Evolutionary conservation across 2,329 filamentous ascomycete species (phyloP), one percentile per base, ranked within the genome.

Genomic region (Trichocomaceae sp.): DNA sequence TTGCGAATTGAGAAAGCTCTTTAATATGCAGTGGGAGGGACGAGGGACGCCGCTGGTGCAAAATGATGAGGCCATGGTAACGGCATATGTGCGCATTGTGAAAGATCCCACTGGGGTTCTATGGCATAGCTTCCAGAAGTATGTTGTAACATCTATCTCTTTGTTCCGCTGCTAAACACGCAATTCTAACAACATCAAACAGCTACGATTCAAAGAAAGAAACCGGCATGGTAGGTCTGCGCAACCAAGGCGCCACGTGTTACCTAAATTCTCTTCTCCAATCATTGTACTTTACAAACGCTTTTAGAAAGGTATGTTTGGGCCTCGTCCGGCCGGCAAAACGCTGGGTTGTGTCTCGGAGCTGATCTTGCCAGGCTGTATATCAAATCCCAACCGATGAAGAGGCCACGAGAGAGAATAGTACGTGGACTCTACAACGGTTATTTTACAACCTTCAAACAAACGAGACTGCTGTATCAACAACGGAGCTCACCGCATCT

Each of bases 191-290:
- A 10, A 47, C n/a, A 20, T 20, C 20, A 3, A 54, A 56, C 49
- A 79, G 77, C 74, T 99, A 99, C 70, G 91, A 99, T 69, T 97
- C 93, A n/a, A 99, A 97, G 76, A 95, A 93, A 69, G 91, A 96
- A 74, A 99, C 93, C 0, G 93, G 93, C 55, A 97, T 91, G 76
- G 93, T 99, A 42, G 93, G 93, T 2, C 77, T 99, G 52, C 93
- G 93, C 72, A 99, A 99, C 66, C 93, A 97, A 72, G 93, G 93
- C 60, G 93, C 93, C 49, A 93, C 88, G 1, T 93, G 88, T 72
- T 93, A 93, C 68, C 77, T 93, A 48, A 93, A 93, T 70, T 92
- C 88, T 7, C 80, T 93, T 6, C 76, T 93, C 47, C 88, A 93
- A 67, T 92, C 88, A 1, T 74, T 93, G 45, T 93, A 90, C 66